Percentiles rank a stretch among this genome's conserved stretches.
phyloP scores from a whole-genome alignment of 2,329 filamentous ascomycete species.

The Colletotrichum salicis region DNA sequence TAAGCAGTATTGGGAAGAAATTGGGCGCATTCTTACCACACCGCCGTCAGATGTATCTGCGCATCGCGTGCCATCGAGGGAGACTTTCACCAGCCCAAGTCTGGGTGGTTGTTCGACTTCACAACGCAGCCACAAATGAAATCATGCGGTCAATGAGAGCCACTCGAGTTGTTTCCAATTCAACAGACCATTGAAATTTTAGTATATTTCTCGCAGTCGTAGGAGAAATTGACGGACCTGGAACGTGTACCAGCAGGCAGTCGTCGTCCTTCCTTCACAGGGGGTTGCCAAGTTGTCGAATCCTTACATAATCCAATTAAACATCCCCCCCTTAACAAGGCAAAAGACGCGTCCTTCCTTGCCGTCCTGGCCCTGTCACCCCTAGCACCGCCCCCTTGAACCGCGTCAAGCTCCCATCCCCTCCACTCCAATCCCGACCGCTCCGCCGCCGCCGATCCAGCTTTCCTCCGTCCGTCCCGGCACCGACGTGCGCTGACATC shows the following conservation, averaged over 20 bases:
- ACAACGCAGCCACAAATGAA: not conserved
- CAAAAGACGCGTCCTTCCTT: slow-evolving; percentile 17
- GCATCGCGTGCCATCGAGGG: slow-evolving; percentile 45
- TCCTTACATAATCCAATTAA: slow-evolving; percentile 16
- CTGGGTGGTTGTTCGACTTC: not conserved
- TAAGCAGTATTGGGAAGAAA: not conserved
- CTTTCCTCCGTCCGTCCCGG: slow-evolving; percentile 5
- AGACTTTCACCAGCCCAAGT: not conserved
- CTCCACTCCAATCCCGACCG: not conserved
- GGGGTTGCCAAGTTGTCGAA: not conserved
- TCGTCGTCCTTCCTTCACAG: not conserved
- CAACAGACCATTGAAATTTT: not conserved
- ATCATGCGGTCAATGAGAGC: not conserved
- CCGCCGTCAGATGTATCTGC: slow-evolving; percentile 46
- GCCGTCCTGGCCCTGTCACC: not conserved
- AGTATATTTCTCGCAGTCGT: not conserved
- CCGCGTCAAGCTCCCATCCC: slow-evolving; percentile 35
- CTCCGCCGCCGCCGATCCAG: slow-evolving; percentile 6
- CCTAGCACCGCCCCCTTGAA: slow-evolving; percentile 16
- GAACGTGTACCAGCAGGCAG: not conserved
- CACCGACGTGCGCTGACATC: slow-evolving; percentile 15
- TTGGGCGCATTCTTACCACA: slow-evolving; percentile 44
- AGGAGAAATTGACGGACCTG: not conserved
- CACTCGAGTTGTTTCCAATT: not conserved
- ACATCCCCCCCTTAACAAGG: not conserved